Evolutionary conservation across 176 grass and related monocot species (phyloP), one percentile per base, ranked within the genome.

Genomic region (Oryza nivara): DNA sequence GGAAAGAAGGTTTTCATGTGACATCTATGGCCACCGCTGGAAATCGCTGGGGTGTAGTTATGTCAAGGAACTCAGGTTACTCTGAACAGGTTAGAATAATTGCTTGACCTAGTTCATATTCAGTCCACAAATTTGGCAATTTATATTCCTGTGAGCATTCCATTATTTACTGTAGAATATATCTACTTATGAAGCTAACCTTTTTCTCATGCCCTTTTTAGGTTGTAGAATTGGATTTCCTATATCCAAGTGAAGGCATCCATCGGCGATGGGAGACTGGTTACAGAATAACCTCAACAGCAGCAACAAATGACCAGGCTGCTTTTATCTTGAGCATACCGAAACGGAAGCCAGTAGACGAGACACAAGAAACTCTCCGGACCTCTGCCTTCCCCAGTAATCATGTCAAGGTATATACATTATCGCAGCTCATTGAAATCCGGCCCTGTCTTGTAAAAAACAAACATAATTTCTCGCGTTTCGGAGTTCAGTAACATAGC

Each of bases 1-100:
- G 95, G 95, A 97, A 97, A 89, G 95, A 97, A 93, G 92, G 95
- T 28, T 97, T 97, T 82, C 92, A 95, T 84, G 95, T 97, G 56
- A 97, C 95, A 79, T 97, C 95, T 51, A 95, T 97, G 95, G 92
- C 92, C 22, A 91, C 95, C 5, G 92, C 95, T 80, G 95, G 95
- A 84, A 91, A 91, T 60, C 90, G 92, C 23, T 97, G 95, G 95
- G 95, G 90, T 48, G 88, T 97, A 65, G 95, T 97, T 52, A 97
- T 97, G 95, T 97, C 95, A 78, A 92, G 88, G 79, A 97, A 97
- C 71, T 89, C 95, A 12, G 95, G 95, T 23, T 95, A 91, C 70
- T 91, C 86, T 84, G 77, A 77, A 28, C 95, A 97, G 95, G 95
- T 95, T 72, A 69, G 12, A 81, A 81, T 67, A 61, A 71, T 86